A percentile compares a stretch with the other conserved stretches of the same genome.
Conservation (phyloP, 768 basidiomycete species). For the Myochromella boudieri region DNA sequence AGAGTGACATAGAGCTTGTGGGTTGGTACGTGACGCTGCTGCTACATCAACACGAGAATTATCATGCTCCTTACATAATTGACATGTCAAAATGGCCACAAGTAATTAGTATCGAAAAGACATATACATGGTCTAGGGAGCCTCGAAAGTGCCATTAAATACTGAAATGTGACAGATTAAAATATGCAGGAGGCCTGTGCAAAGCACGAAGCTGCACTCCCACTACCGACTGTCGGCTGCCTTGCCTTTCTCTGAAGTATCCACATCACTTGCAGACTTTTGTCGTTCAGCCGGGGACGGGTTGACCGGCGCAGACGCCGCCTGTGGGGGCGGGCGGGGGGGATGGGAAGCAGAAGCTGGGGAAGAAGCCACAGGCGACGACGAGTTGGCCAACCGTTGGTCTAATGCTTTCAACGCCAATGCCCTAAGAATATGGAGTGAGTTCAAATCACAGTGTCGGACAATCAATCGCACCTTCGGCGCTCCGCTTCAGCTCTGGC, state of each 20-base stretch:
- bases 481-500: conserved; percentile 96
- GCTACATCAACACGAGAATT: too few relatives aligned
- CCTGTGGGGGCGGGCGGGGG: conserved; percentile 32
- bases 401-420: conserved; percentile 97
- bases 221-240: conserved; percentile 27
- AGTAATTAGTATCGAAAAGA: background rate
- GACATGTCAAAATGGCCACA: background rate
- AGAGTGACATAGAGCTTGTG: conserved; percentile 23
- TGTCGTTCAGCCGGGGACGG: conserved; percentile 24
- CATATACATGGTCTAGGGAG: conserved; percentile 6
- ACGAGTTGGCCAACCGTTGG: conserved; percentile 77
- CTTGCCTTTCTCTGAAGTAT: conserved; percentile 31
- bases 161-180: conserved; percentile 10
- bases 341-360: conserved; percentile 29
- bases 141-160: conserved; percentile 13
- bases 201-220: background rate
- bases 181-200: conserved; percentile 11
- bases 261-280: conserved; percentile 37
- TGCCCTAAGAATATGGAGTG: conserved; percentile 58
- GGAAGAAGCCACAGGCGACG: conserved; percentile 39
- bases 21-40: too few relatives aligned
- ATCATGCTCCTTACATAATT: conserved; percentile 17
- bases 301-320: conserved; percentile 24
- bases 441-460: conserved; percentile 1
- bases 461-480: conserved; percentile 56